Conservation (phyloP, 148 eudicot species). For the Amaranthus palmeri region DNA sequence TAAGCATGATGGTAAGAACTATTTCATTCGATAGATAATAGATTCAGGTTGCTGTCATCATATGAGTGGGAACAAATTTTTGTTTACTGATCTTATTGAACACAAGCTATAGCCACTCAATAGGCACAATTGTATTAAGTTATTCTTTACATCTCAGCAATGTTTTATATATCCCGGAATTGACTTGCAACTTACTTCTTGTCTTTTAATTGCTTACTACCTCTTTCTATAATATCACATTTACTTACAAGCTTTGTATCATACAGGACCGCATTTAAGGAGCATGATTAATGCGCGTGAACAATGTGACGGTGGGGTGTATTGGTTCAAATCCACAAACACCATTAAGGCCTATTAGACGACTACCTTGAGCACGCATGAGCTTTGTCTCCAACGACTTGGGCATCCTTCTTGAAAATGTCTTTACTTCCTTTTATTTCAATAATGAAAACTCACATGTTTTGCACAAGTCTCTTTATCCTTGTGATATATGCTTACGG, state of each 20-base stretch:
- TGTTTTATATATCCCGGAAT: too few relatives aligned
- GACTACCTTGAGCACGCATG: neutral
- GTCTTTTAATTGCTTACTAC: too few relatives aligned
- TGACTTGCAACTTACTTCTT: too few relatives aligned
- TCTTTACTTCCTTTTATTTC: neutral
- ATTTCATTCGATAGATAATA: neutral
- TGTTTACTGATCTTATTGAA: neutral
- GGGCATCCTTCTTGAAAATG: constrained; percentile 3
- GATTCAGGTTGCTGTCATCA: neutral
- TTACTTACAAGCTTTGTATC: too few relatives aligned
- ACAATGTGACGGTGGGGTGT: neutral
- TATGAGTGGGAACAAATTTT: neutral
- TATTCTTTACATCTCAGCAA: neutral
- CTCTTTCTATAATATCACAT: too few relatives aligned
- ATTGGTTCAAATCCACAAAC: neutral
- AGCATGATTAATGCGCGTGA: too few relatives aligned
- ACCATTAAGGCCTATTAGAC: neutral
- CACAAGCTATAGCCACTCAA: neutral
- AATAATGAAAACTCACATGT: neutral
- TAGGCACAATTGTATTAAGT: neutral
- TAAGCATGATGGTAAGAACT: neutral
- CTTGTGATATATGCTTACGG: constrained; percentile 4
- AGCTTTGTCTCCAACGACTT: neutral
- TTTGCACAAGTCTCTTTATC: neutral
- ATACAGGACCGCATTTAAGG: too few relatives aligned